Conservation (phyloP, 108 stramenopile species). For the Cyclotella distinguenda region DNA sequence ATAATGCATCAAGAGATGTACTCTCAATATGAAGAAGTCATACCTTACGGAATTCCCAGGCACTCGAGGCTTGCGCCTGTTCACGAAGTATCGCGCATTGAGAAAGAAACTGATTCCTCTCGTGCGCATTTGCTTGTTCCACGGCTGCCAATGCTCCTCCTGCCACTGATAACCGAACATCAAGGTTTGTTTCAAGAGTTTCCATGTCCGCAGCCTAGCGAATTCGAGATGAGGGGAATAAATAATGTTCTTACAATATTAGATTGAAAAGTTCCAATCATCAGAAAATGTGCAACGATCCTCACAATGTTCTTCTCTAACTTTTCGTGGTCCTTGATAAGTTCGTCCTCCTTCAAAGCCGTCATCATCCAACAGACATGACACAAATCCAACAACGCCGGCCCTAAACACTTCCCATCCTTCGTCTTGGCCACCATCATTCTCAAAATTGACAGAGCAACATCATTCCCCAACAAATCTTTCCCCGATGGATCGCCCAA, state of each 20-base stretch:
- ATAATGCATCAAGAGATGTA: neutral
- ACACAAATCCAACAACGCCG: slow-evolving; percentile 63
- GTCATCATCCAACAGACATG: slow-evolving; percentile 79
- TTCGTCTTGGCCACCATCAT: slow-evolving; percentile 49
- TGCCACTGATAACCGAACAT: slow-evolving; percentile 69
- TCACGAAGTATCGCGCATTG: slow-evolving; percentile 62
- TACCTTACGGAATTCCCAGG: slow-evolving; percentile 77
- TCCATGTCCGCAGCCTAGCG: slow-evolving; percentile 34
- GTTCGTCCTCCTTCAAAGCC: slow-evolving; percentile 69
- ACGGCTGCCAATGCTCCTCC: slow-evolving; percentile 63
- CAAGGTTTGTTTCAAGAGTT: slow-evolving; percentile 53
- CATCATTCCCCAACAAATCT: slow-evolving; percentile 71
- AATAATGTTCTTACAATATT: neutral
- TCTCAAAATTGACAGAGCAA: slow-evolving; percentile 60
- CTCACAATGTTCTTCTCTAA: slow-evolving; percentile 62
- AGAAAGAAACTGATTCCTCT: slow-evolving; percentile 55
- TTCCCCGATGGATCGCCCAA: slow-evolving; percentile 81
- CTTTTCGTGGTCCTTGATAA: slow-evolving; percentile 38
- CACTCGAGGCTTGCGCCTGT: slow-evolving; percentile 45
- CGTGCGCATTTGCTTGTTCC: slow-evolving; percentile 65
- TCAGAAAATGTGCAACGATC: neutral
- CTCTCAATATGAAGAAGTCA: neutral
- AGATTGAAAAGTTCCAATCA: neutral
- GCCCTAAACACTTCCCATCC: slow-evolving; percentile 53
- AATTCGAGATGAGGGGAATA: neutral